phyloP scores from a whole-genome alignment of 805 yeast species.

The Tetrapisispora namnaoensis region DNA sequence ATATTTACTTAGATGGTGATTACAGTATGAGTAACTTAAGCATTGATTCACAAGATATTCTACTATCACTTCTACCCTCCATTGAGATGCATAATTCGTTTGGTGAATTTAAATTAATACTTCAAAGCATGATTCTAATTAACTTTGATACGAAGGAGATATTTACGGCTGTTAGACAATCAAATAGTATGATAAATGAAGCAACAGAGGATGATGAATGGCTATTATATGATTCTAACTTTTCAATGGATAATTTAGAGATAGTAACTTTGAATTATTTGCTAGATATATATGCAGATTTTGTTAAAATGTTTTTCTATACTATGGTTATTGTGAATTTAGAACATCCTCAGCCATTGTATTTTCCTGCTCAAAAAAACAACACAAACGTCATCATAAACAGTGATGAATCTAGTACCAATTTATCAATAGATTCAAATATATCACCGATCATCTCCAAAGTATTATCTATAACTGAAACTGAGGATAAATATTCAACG shows the following conservation, averaged over 20 bases:
- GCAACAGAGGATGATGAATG: constrained; percentile 33
- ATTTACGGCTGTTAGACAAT: constrained; percentile 28
- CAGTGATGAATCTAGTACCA: constrained; percentile 1
- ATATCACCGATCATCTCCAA: not conserved
- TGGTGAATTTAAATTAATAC: constrained; percentile 27
- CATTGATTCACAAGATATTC: constrained; percentile 10
- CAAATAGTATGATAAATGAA: constrained; percentile 17
- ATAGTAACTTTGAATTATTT: constrained; percentile 13
- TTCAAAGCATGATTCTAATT: constrained; percentile 26
- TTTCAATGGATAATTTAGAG: constrained; percentile 29
- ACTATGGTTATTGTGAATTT: constrained; percentile 13
- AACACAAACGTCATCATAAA: not conserved
- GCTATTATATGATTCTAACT: constrained; percentile 32
- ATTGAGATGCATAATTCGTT: constrained; percentile 22
- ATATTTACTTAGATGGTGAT: constrained; percentile 2
- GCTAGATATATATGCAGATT: constrained; percentile 8
- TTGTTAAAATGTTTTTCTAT: constrained; percentile 13
- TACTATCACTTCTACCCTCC: constrained; percentile 24
- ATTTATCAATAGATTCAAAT: constrained; percentile 1
- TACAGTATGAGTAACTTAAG: constrained; percentile 1
- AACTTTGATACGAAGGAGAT: constrained; percentile 19
- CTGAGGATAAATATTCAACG: constrained; percentile 2
- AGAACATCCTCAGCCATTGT: not conserved
- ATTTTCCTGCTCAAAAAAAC: not conserved
- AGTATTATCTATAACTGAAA: not conserved